Base-by-base conservation (phyloP, 352 stramenopile species). In the Pelagophyceae sp. region DNA sequence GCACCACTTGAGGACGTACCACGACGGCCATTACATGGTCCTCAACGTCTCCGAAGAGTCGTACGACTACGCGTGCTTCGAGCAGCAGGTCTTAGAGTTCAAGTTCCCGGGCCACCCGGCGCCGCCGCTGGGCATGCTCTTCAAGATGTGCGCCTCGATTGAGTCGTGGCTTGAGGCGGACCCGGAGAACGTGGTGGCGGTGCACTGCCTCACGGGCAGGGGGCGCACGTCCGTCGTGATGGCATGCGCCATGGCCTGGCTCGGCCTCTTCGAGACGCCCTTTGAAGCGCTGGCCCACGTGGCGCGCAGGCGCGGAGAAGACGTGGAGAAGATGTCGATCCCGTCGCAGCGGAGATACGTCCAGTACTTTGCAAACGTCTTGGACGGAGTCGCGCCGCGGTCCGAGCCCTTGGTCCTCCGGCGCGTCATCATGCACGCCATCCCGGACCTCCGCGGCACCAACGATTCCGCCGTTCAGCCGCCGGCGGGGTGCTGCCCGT, bases 11-110 rank as follows among this genome's bases (percentile, higher is more conserved):
- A 90, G 96, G 79, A 87, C 89, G 29, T 90, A 93, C 77, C 96
- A 99, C 79, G 83, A 83, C 20, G 92, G 92, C n/a, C 87, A 96
- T 77, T 98, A 95, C 83, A 97, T 99, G 92, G 95, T 98, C 76
- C 98, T 93, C 92, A 99, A 99, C 84, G 82, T 98, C 27, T 97
- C 89, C 77, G 95, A 99, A 87, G 93, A 98, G 74, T 88, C 90
- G 38, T 98, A 98, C 84, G 94, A 98, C 84, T 93, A 95, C 77
- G 80, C 84, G 23, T 89, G 92, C 75, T 96, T 98, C 77, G 89
- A 98, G 80, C 94, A 98, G 80, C 92, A 98, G 83, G 91, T 99
- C 63, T 83, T 99, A 27, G 92, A 97, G 69, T 98, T 96, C 82
- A 94, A 95, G 78, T 99, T 98, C 86, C 95, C 95, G 3, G 95